These are phyloP conservation scores for Logfia minima DNA, from an alignment of 129 eudicot species.

Conservation along the genomic window DNA sequence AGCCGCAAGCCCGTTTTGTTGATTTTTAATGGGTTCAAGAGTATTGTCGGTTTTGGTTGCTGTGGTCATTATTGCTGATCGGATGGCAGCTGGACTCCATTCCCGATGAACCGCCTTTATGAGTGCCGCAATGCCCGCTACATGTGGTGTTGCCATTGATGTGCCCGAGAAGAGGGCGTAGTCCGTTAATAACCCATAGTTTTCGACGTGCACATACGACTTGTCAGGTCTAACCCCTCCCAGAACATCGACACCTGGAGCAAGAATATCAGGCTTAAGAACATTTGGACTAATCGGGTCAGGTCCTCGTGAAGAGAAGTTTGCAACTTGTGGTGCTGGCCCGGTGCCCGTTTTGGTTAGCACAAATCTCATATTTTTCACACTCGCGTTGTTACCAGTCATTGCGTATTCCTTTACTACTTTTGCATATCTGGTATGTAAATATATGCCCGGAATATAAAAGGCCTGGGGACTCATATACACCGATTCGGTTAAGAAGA, in stretches of 20 bases:
- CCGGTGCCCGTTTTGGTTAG: conserved; percentile 38
- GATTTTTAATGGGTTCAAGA: conserved; percentile 16
- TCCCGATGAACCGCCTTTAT: conserved; percentile 44
- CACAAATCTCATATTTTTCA: conserved; percentile 38
- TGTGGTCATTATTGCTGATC: conserved; percentile 56
- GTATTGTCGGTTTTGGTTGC: conserved; percentile 41
- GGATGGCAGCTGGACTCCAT: conserved; percentile 65
- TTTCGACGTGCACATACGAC: conserved; percentile 26
- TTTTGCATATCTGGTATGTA: conserved; percentile 16
- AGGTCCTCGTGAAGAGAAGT: conserved; percentile 42
- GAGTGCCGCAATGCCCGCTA: conserved; percentile 45
- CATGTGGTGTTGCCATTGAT: conserved; percentile 40
- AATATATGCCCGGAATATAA: conserved; percentile 8
- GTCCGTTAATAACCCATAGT: conserved; percentile 31
- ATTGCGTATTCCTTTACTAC: conserved; percentile 36
- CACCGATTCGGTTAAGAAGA: conserved; percentile 24
- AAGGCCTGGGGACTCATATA: conserved; percentile 10
- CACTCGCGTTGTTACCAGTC: conserved; percentile 8
- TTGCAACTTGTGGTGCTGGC: conserved; percentile 36
- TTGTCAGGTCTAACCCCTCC: conserved; percentile 43
- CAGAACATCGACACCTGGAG: conserved; percentile 50
- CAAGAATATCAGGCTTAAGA: conserved; percentile 58
- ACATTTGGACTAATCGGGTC: conserved; percentile 34
- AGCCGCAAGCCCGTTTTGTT: conserved; percentile 9
- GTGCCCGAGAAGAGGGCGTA: conserved; percentile 41